Base-by-base conservation (phyloP, 148 eudicot genomes). In the Amaranthus palmeri region DNA sequence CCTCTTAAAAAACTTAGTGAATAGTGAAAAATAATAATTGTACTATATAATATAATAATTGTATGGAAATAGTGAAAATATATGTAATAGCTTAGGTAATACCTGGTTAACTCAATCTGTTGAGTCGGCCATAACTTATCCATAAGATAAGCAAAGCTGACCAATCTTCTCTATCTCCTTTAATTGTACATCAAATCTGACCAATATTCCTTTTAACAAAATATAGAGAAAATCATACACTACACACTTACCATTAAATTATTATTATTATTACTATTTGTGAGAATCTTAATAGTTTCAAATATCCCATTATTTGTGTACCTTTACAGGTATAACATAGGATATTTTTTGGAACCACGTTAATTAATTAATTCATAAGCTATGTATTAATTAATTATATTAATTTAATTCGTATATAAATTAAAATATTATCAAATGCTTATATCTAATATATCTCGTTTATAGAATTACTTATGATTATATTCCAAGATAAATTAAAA, bases 321-420 rank as follows among this genome's bases (percentile, higher is more conserved):
- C 51, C 69, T 53, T 51, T 73, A 42, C 42, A 54, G 70, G 62
- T 73, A 73, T 25, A 73, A 45, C 44, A 42, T 54, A 47, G 70
- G 54, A 54, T 45, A 13, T 15, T 52, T 65, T 15, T 25, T 41
- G 2, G 25, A 42, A 58, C 43, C 36, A 58, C 25, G 3, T 58
- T 25, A 3, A 7, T 18, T 56, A 54, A 25, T 25, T 25, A 2
- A 25, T 25, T 25, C 2, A 25, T 25, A 25, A 25, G 2, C 36
- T 25, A 25, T 0, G 36, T 25, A 25, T 25, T 25, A 0, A 25
- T 25, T 25, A 25, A 25, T 25, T 25, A 25, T 25, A 25, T 25
- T 25, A 25, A 25, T 25, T 25, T 25, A 25, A 25, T 2, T 25
- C 36, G 2, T 25, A 25, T 0, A 25, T 25, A 25, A 25, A 25